phyloP scores from a whole-genome alignment of 2,329 filamentous ascomycete genomes.

The Rachicladosporium sp. region DNA sequence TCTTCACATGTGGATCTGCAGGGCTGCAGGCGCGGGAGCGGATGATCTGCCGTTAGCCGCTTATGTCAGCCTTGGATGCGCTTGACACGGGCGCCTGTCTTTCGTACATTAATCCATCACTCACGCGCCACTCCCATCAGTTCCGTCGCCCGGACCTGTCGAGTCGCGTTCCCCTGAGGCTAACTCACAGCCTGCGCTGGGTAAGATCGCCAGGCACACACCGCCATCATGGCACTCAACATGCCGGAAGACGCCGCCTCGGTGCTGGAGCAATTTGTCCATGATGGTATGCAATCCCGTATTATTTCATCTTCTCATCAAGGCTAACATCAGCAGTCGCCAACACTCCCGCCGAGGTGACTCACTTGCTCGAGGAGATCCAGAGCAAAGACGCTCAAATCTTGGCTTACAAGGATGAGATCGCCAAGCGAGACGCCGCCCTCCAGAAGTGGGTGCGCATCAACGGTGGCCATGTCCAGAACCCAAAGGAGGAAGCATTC shows the following conservation, averaged over 20 bases:
- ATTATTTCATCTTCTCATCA: no score
- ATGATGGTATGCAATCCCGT: no score
- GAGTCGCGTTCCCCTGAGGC: no score
- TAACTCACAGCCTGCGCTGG: no score
- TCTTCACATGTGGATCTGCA: not conserved
- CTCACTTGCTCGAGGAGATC: constrained; percentile 74
- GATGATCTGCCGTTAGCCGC: not conserved
- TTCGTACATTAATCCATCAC: no score
- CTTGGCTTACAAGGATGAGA: constrained; percentile 54
- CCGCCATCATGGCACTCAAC: constrained; percentile 23
- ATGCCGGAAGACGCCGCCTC: constrained; percentile 50
- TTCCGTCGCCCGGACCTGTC: no score
- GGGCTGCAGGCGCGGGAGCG: not conserved
- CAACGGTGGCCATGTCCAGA: constrained; percentile 59
- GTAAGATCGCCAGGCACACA: no score
- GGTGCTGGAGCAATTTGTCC: constrained; percentile 67
- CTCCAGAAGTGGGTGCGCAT: constrained; percentile 73
- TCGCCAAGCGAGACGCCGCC: constrained; percentile 59
- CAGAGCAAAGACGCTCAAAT: constrained; percentile 65
- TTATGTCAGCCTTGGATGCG: no score
- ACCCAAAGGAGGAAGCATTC: constrained; percentile 62
- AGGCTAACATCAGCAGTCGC: constrained; percentile 40
- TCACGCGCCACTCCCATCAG: no score
- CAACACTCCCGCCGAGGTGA: constrained; percentile 71
- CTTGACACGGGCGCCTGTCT: no score